Base-by-base conservation (phyloP, 441 rosid genomes). In the Theobroma grandiflorum region DNA sequence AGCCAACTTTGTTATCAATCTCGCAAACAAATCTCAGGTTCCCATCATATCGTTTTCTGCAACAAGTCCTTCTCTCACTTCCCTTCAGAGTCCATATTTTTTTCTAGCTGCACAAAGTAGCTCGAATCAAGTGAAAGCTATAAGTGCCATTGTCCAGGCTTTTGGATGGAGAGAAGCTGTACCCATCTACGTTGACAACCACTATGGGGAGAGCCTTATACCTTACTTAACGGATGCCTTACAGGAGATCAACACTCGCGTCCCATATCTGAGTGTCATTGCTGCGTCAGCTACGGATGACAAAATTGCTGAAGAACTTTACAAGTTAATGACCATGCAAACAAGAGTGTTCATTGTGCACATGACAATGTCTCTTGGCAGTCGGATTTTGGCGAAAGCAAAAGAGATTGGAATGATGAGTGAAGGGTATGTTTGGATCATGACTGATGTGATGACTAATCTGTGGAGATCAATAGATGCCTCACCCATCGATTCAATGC, bases 311-410 rank as follows among this genome's bases (percentile, higher is more conserved):
- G 3, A 52, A 15, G 95, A 89, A 85, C 92, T 94, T 35, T 83
- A 82, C 49, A 91, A 86, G 70, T 67, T 92, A 79, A 85, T 78
- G 93, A 80, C 80, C 2, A 87, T 84, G 93, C 91, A 84, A 12
- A 90, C 96, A 0, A 82, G 91, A 77, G 95, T 94, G 0, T 92
- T 94, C 66, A 59, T 90, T 5, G 84, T 94, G n/a, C 97, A 94
- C 75, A 86, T 88, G 96, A 22, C 6, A 11, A 40, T 86, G 0
- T 0, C 31, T 59, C 88, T 91, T 35, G 92, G 93, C 4, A 64
- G 87, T 50, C 76, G 87, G 53, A 1, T 91, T 61, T 90, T 93
- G 40, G 57, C 68, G 3, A 87, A 78, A 78, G 95, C 92, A 0
- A 86, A 86, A 47, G 86, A 91, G 53, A 64, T 86, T 47, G 92